Percentiles rank a stretch among this genome's conserved stretches.
phyloP scores from a whole-genome alignment of 2,329 filamentous ascomycete species.

The Pseudogymnoascus verrucosus region DNA sequence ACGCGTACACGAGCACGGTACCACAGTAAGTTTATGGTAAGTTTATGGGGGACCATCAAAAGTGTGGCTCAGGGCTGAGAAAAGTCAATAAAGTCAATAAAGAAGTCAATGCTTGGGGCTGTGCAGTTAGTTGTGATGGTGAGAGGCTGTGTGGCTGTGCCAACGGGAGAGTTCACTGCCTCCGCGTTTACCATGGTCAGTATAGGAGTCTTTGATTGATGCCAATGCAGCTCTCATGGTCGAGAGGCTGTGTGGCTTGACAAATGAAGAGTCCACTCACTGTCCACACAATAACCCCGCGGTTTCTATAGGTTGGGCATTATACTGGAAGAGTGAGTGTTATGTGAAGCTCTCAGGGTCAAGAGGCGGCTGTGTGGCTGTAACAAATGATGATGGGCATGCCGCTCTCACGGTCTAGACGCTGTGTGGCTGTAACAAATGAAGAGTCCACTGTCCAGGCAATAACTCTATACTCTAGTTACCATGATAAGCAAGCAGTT shows the following conservation, averaged over 20 bases:
- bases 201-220: no score
- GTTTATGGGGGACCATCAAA: not conserved
- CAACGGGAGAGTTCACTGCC: not conserved
- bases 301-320: not conserved
- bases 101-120: not conserved
- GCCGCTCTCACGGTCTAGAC: not conserved
- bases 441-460: not conserved
- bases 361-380: not conserved
- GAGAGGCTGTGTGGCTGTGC: not conserved
- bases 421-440: not conserved
- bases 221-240: no score
- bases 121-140: not conserved
- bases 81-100: not conserved
- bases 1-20: not conserved
- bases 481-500: not conserved
- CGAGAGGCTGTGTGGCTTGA: not conserved
- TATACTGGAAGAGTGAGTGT: no score
- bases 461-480: not conserved
- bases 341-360: no score
- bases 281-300: not conserved
- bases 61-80: not conserved
- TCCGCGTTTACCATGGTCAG: not conserved
- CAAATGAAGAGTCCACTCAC: not conserved
- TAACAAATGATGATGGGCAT: no score
- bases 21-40: not conserved